Percentiles rank a stretch among this genome's conserved stretches.
Evolutionary conservation across 164 flowering plant genomes (phyloP).

Genomic region (Protea cynaroides): DNA sequence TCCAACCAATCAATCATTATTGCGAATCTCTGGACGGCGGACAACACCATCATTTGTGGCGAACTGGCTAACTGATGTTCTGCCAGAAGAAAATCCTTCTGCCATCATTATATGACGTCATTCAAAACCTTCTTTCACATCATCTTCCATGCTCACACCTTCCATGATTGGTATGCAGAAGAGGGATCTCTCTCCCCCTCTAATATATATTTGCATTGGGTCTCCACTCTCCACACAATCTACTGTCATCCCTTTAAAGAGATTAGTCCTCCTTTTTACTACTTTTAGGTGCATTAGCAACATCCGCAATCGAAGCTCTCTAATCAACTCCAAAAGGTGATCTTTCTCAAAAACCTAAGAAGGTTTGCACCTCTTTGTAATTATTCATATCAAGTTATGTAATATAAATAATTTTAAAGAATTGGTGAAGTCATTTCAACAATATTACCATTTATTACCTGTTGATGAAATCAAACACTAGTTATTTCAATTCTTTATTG

Average conservation of each 20-base stretch:
- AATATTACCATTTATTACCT: no score
- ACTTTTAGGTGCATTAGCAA: conserved; percentile 7
- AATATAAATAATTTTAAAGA: no score
- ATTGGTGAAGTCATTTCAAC: no score
- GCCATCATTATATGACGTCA: conserved; percentile 57
- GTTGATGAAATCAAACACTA: no score
- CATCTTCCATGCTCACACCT: conserved; percentile 61
- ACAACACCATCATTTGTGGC: conserved; percentile 66
- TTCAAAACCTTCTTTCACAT: conserved; percentile 7
- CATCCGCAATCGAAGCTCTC: conserved; percentile 27
- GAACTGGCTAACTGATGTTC: no score
- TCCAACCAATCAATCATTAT: conserved; percentile 76
- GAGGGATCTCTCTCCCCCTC: conserved; percentile 25
- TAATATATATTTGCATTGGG: conserved; percentile 4
- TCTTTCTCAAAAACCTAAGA: conserved; percentile 36
- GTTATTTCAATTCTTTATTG: no score
- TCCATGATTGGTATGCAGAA: conserved; percentile 77
- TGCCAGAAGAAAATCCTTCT: no score
- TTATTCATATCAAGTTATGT: no score
- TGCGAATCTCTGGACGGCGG: conserved; percentile 84
- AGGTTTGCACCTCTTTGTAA: no score
- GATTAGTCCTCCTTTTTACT: neutral
- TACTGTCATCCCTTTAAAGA: conserved; percentile 3
- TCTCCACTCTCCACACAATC: conserved; percentile 1
- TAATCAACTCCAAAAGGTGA: conserved; percentile 35